Base-by-base conservation (phyloP, 169 alveolate species). In the Cyclospora cayetanensis region DNA sequence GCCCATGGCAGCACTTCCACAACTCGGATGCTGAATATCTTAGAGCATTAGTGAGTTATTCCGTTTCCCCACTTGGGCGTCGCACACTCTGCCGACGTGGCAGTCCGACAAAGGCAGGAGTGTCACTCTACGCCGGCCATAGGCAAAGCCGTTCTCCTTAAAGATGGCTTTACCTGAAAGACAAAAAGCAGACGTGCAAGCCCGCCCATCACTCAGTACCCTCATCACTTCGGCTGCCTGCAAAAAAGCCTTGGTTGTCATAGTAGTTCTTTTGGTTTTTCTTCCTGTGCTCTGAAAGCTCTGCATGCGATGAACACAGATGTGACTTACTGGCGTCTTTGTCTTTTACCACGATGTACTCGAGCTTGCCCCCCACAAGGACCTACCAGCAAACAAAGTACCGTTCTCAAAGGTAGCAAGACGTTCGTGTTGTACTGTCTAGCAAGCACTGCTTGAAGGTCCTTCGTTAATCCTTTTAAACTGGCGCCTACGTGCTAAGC, bases 291-390 rank as follows among this genome's bases (percentile, higher is more conserved):
- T 20, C 29, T 12, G 80, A 39, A 37, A 34, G 22, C n/a, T 53
- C n/a, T 53, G 22, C 66, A 53, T 53, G n/a, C n/a, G n/a, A n/a
- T n/a, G n/a, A n/a, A n/a, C n/a, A n/a, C n/a, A n/a, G n/a, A n/a
- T n/a, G 60, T 7, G 52, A 31, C 92, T 50, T 43, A 87, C 92
- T 76, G 18, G 89, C 74, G 35, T 87, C 89, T 42, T 87, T 87
- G 60, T 87, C 87, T 27, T 65, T 50, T 43, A 87, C 92, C 18
- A 87, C 74, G 12, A 87, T 50, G 77, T 87, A 87, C 43, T 76
- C 87, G 29, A 87, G 86, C 85, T 52, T 87, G 0, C 92, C 86
- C 55, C 92, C 92, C 60, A 87, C 87, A 11, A 87, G 92, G 4
- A 87, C 85, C 92, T 87, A 50, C 9, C 34, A 35, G 25, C 29